Percentiles rank a stretch among this genome's conserved stretches.
phyloP scores from a whole-genome alignment of 2,329 filamentous ascomycete genomes.

The Fusarium drepaniforme region DNA sequence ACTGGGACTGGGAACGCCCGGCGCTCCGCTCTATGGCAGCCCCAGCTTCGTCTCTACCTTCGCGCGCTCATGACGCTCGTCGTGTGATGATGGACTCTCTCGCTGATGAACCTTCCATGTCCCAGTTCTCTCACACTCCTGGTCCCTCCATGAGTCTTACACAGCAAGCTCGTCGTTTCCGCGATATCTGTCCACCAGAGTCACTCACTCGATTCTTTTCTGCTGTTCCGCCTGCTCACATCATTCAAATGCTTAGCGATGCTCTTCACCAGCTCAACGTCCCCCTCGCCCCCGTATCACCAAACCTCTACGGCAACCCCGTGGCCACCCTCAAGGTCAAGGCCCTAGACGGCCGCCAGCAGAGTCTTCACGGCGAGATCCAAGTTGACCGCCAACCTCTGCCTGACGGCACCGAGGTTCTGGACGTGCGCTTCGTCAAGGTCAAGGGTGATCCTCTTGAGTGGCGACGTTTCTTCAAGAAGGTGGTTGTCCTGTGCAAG shows the following conservation, averaged over 20 bases:
- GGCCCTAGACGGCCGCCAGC: conserved; percentile 78
- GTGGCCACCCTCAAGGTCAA: conserved; percentile 78
- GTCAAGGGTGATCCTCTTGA: conserved; percentile 95
- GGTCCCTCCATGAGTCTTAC: conserved; percentile 86
- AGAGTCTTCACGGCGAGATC: conserved; percentile 81
- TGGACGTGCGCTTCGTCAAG: conserved; percentile 94
- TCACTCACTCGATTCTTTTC: conserved; percentile 95
- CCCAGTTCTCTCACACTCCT: conserved; percentile 85
- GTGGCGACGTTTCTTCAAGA: conserved; percentile 98
- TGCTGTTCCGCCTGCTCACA: conserved; percentile 77
- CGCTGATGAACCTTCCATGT: conserved; percentile 86
- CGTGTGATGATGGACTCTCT: conserved; percentile 71
- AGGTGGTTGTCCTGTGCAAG: conserved; percentile 87
- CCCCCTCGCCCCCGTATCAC: conserved; percentile 68
- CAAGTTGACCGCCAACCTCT: conserved; percentile 75
- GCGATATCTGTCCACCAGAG: conserved; percentile 90
- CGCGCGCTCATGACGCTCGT: conserved; percentile 48
- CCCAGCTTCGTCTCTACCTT: conserved; percentile 51
- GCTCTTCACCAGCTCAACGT: conserved; percentile 89
- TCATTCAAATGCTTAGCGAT: conserved; percentile 84
- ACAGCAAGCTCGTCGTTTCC: conserved; percentile 88
- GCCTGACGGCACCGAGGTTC: conserved; percentile 69
- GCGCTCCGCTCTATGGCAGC: conserved; percentile 64
- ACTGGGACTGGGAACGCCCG: conserved; percentile 91
- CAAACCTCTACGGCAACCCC: conserved; percentile 65